Evolutionary conservation across 805 yeast species (phyloP).

Genomic region (Teunomyces barrocoloradensis): DNA sequence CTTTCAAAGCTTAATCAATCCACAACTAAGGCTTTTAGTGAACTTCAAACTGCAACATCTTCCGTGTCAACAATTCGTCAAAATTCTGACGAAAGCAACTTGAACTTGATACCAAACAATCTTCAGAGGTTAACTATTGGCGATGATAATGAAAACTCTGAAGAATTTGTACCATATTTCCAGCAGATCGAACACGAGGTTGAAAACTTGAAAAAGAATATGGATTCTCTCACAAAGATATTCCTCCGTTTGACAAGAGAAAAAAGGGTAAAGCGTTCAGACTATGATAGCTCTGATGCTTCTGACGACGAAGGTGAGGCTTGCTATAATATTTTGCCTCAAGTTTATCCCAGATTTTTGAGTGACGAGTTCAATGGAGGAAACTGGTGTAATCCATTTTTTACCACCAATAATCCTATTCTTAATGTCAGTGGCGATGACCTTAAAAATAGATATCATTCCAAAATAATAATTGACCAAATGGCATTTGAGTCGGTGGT

Average conservation of each 20-base stretch:
- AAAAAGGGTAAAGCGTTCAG: slow-evolving; percentile 29
- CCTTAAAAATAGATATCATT: slow-evolving; percentile 38
- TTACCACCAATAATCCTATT: slow-evolving; percentile 35
- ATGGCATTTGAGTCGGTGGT: slow-evolving; percentile 43
- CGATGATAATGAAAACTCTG: slow-evolving; percentile 6
- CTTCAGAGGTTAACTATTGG: slow-evolving; percentile 3
- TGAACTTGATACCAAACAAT: neutral
- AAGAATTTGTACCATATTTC: slow-evolving; percentile 22
- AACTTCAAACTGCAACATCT: slow-evolving; percentile 2
- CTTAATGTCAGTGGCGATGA: slow-evolving; percentile 44
- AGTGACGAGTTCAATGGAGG: slow-evolving; percentile 71
- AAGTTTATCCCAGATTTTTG: slow-evolving; percentile 66
- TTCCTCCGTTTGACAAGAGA: slow-evolving; percentile 32
- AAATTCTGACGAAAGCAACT: slow-evolving; percentile 3
- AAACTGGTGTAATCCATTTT: slow-evolving; percentile 73
- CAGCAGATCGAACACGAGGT: slow-evolving; percentile 40
- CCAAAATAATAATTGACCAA: slow-evolving; percentile 49
- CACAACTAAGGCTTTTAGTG: slow-evolving; percentile 4
- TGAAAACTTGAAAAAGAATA: slow-evolving; percentile 31
- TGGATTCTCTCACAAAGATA: slow-evolving; percentile 27
- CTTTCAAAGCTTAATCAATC: slow-evolving; percentile 12
- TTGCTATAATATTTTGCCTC: slow-evolving; percentile 49
- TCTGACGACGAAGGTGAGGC: slow-evolving; percentile 33
- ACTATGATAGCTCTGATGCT: slow-evolving; percentile 38
- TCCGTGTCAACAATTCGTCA: slow-evolving; percentile 9